Conservation (phyloP, 1,284 basidiomycete genomes). For the Bjerkandera adusta region DNA sequence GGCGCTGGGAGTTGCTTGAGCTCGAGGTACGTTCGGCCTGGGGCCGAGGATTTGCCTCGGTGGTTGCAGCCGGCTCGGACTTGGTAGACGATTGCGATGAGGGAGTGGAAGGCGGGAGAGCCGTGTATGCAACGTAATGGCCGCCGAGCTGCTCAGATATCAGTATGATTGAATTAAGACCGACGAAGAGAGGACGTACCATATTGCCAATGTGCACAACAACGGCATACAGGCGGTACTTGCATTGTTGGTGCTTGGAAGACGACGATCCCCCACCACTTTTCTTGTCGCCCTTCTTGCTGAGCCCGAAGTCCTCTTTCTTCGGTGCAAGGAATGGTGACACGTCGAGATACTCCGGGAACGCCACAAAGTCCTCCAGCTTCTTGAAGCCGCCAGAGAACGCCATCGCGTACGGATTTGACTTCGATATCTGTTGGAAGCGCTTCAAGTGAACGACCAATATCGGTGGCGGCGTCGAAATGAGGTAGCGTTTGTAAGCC, state of each 20-base stretch:
- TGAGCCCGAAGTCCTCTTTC: constrained; percentile 65
- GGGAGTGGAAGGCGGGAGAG: constrained; percentile 36
- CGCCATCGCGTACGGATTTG: constrained; percentile 41
- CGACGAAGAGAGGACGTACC: constrained; percentile 42
- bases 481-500: constrained; percentile 92
- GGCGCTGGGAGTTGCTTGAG: neutral
- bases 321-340: constrained; percentile 84
- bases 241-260: constrained; percentile 53
- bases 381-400: constrained; percentile 75
- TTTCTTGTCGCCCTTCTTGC: constrained; percentile 35
- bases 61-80: constrained; percentile 16
- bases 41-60: constrained; percentile 9
- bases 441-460: constrained; percentile 92
- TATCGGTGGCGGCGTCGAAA: constrained; percentile 82
- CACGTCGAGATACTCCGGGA: constrained; percentile 84
- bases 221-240: constrained; percentile 79
- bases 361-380: constrained; percentile 84
- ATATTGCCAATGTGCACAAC: constrained; percentile 92
- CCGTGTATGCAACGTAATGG: constrained; percentile 82
- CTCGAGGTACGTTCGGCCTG: constrained; percentile 3
- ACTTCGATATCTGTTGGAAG: constrained; percentile 75
- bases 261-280: constrained; percentile 23
- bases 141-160: constrained; percentile 61
- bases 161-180: constrained; percentile 8
- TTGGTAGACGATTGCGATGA: constrained; percentile 11